Conservation (phyloP, 1,284 basidiomycete genomes). For the Sparassis latifolia region DNA sequence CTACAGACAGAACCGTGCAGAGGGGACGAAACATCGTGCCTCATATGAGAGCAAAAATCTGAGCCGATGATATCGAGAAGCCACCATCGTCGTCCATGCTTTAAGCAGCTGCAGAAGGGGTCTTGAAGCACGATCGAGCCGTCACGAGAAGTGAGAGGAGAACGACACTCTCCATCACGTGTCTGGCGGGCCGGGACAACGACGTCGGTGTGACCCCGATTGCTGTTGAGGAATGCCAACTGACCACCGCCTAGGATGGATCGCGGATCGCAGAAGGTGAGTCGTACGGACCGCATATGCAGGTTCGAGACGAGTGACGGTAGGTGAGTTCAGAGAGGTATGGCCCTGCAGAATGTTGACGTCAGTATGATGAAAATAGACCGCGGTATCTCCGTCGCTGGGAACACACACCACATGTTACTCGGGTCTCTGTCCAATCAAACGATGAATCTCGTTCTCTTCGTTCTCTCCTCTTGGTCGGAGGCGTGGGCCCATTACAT, state of each 20-base stretch:
- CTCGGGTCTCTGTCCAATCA: too few species aligned
- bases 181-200: not conserved
- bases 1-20: not conserved
- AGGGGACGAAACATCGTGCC: not conserved
- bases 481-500: too few species aligned
- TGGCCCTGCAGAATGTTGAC: too few species aligned
- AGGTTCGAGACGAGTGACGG: too few species aligned
- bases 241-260: not conserved
- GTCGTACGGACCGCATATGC: too few species aligned
- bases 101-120: not conserved
- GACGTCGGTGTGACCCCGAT: not conserved
- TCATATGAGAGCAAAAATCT: not conserved
- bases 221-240: not conserved
- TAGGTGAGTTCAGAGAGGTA: too few species aligned
- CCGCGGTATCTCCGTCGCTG: too few species aligned
- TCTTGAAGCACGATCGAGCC: not conserved
- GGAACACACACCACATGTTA: too few species aligned
- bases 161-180: not conserved
- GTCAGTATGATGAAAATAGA: too few species aligned
- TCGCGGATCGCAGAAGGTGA: too few species aligned
- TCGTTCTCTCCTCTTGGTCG: too few species aligned
- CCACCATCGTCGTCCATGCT: not conserved
- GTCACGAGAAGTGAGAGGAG: not conserved
- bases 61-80: not conserved
- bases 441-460: too few species aligned